Conservation (phyloP, 805 yeast species). For the Saturnispora diversa region DNA sequence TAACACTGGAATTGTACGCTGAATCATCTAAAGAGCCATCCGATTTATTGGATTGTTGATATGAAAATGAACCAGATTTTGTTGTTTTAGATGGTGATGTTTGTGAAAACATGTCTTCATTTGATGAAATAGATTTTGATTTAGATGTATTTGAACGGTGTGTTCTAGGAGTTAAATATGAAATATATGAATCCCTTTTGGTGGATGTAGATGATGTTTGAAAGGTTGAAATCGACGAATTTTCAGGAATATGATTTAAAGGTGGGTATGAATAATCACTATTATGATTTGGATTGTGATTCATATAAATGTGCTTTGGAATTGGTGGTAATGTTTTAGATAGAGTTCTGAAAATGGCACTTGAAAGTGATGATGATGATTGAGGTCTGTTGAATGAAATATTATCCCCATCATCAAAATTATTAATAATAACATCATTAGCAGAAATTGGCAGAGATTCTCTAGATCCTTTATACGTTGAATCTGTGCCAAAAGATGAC, state of each 20-base stretch:
- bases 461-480: constrained; percentile 9
- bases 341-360: constrained; percentile 3
- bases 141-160: neutral
- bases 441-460: constrained; percentile 10
- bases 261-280: constrained; percentile 10
- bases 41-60: constrained; percentile 3
- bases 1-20: constrained; percentile 1
- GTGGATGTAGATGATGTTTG: constrained; percentile 9
- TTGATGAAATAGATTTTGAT: constrained; percentile 1
- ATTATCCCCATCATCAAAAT: constrained; percentile 34
- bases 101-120: constrained; percentile 3
- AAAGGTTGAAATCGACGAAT: constrained; percentile 16
- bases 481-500: constrained; percentile 17
- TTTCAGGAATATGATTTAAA: constrained; percentile 18
- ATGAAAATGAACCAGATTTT: neutral
- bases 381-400: constrained; percentile 33
- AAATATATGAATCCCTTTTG: neutral
- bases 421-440: constrained; percentile 22
- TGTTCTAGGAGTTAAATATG: too few species aligned
- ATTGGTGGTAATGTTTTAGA: constrained; percentile 11
- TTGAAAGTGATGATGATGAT: neutral
- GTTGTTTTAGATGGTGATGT: neutral
- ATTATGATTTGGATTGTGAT: constrained; percentile 11
- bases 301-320: constrained; percentile 11
- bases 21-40: constrained; percentile 7